Conservation (phyloP, 2,329 filamentous ascomycete species). For the Talaromyces piceae region DNA sequence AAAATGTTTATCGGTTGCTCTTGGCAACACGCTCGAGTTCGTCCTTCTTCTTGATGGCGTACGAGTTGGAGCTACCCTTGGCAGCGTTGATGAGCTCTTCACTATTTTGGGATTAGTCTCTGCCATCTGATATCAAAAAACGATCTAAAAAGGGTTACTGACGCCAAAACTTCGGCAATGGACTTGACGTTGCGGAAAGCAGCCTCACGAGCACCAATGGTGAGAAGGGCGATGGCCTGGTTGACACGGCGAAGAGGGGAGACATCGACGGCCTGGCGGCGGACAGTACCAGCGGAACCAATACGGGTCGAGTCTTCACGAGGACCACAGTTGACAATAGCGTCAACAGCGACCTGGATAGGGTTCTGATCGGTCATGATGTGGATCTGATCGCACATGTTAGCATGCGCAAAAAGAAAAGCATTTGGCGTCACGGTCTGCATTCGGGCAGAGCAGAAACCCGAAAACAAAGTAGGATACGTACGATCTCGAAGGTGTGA, state of each 20-base stretch:
- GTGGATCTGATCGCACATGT: slow-evolving; percentile 64
- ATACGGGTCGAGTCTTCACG: slow-evolving; percentile 99
- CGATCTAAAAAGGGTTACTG: background rate
- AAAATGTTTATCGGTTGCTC: slow-evolving; percentile 89
- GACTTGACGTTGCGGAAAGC: slow-evolving; percentile 99
- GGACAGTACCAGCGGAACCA: slow-evolving; percentile 97
- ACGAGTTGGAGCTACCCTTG: slow-evolving; percentile 99
- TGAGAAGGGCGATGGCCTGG: slow-evolving; percentile 98
- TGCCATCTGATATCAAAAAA: background rate
- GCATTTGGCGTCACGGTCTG: background rate
- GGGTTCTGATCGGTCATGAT: slow-evolving; percentile 99
- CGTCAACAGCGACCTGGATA: slow-evolving; percentile 98
- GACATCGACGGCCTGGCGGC: slow-evolving; percentile 99
- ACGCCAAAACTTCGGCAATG: slow-evolving; percentile 94
- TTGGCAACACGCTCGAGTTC: slow-evolving; percentile 99
- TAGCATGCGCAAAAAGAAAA: slow-evolving; percentile 13
- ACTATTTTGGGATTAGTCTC: slow-evolving; percentile 5
- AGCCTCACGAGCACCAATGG: slow-evolving; percentile 96
- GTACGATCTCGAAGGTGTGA: slow-evolving; percentile 98
- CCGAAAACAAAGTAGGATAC: slow-evolving; percentile 36
- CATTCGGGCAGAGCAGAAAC: background rate
- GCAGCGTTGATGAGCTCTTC: slow-evolving; percentile 99
- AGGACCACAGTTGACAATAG: slow-evolving; percentile 99
- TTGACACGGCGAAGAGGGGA: slow-evolving; percentile 99
- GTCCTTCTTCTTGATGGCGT: slow-evolving; percentile 99